Evolutionary conservation across 2,329 filamentous ascomycete genomes (phyloP).

Genomic region (Nigrospora sphaerica): DNA sequence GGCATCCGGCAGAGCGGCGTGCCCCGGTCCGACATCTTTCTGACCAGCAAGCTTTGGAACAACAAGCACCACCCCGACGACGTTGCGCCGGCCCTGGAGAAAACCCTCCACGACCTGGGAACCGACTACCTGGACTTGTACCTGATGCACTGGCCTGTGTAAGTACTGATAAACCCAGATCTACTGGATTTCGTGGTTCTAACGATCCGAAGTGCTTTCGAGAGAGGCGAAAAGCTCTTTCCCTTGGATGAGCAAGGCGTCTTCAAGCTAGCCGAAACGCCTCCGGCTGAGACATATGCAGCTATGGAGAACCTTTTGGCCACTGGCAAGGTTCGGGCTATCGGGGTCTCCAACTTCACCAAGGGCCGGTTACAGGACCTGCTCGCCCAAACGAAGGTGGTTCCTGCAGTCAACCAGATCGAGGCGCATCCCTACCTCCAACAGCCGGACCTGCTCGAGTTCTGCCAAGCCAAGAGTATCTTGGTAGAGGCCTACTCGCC

Average conservation of each 20-base stretch:
- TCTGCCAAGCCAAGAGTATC: constrained; percentile 51
- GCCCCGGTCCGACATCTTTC: constrained; percentile 33
- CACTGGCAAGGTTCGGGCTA: constrained; percentile 32
- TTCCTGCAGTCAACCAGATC: constrained; percentile 60
- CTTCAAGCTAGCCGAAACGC: constrained; percentile 51
- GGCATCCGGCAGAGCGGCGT: constrained; percentile 32
- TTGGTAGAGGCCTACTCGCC: constrained; percentile 59
- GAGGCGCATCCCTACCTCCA: constrained; percentile 64
- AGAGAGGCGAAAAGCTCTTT: constrained; percentile 40
- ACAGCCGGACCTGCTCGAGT: constrained; percentile 48
- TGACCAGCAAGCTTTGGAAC: constrained; percentile 48
- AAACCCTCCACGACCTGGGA: constrained; percentile 39
- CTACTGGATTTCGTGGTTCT: background rate
- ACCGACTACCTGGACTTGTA: constrained; percentile 47
- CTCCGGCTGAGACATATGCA: constrained; percentile 22
- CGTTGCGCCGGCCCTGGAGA: constrained; percentile 39
- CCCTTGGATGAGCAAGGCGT: constrained; percentile 50
- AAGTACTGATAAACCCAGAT: constrained; percentile 7
- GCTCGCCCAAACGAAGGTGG: constrained; percentile 41
- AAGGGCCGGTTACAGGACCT: constrained; percentile 32
- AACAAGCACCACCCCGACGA: constrained; percentile 41
- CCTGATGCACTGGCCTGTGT: constrained; percentile 41
- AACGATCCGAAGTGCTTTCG: constrained; percentile 29
- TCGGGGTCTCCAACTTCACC: constrained; percentile 47
- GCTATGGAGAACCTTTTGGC: constrained; percentile 22